Evolutionary conservation across 2,329 filamentous ascomycete genomes (phyloP), one percentile per base, ranked within the genome.

Genomic region (Parastagonospora avenae): DNA sequence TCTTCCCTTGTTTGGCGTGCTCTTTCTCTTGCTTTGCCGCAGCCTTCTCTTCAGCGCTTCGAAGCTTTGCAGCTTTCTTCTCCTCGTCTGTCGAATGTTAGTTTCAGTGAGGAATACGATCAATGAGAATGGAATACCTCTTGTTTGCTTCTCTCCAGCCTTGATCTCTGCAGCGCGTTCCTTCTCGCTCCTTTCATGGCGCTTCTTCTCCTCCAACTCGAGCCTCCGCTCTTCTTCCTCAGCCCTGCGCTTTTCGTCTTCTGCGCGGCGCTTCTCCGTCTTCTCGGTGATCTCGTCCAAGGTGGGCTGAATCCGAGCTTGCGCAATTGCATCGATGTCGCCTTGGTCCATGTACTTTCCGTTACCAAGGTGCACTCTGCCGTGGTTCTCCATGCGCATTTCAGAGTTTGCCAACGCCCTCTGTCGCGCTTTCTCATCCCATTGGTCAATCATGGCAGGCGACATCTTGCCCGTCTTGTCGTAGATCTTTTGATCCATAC

Each of bases 221-320:
- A 85, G 70, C 36, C 82, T 81, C 9, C 83, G 73, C 57, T 86
- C 83, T 40, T 86, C 79, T 53, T 89, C 66, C 52, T 86, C 82
- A 42, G 87, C 89, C 36, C 84, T 80, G 68, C 91, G 86, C 50
- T 80, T 80, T 65, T 91, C 88, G 16, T 89, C 70, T 52, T 86
- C 82, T 42, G 88, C 89, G 33, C 84, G 80, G 68, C 91, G 87
- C 54, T 81, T 80, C 66, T 92, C 88, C 0, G 90, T 90, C 67
- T 87, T 90, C 44, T 90, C 86, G 46, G 87, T 86, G 55, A 97
- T 94, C 58, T 95, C 90, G 59, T 96, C 88, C 5, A 97, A 73
- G 0, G 94, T 85, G 4, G 92, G 92, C 70, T 93, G 90, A 12
- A 97, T 83, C 59, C 87, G 85, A 39, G 82, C 85, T 10, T 85